Conservation (phyloP, 169 alveolate species). For the Eimeria falciformis region DNA sequence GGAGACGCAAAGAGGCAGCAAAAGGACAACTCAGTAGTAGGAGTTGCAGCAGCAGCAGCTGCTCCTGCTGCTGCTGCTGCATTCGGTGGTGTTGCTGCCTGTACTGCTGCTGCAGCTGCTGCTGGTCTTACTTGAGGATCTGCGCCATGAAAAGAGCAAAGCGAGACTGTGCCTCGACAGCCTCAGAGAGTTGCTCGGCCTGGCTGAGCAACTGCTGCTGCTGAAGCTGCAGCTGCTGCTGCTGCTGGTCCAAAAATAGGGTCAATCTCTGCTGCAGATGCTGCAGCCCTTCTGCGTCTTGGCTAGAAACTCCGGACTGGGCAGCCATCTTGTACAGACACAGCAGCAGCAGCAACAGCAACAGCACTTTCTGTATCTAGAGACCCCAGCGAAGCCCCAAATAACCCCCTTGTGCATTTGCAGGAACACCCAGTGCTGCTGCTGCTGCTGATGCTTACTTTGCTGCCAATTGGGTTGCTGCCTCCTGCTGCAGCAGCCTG, state of each 20-base stretch:
- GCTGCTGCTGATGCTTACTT: conserved; percentile 22
- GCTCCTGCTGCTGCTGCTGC: conserved; percentile 32
- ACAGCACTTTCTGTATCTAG: neutral
- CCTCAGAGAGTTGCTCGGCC: conserved; percentile 56
- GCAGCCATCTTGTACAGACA: too few relatives aligned
- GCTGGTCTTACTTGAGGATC: conserved; percentile 16
- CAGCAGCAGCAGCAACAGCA: too few relatives aligned
- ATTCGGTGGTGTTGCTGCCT: neutral
- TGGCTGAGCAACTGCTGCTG: conserved; percentile 58
- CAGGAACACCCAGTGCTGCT: neutral
- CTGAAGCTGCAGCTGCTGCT: conserved; percentile 53
- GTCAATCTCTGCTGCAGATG: conserved; percentile 45
- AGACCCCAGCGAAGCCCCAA: neutral
- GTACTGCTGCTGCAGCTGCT: conserved; percentile 43
- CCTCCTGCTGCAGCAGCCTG: conserved; percentile 11
- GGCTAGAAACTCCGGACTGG: too few relatives aligned
- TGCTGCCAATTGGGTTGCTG: neutral
- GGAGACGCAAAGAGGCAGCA: neutral
- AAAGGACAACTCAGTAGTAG: neutral
- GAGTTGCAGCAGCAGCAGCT: neutral
- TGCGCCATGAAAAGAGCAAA: conserved; percentile 55
- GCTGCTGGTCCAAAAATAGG: neutral
- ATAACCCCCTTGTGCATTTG: neutral
- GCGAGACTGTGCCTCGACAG: conserved; percentile 47
- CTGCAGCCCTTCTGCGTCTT: neutral